Base-by-base conservation (phyloP, 352 stramenopile species). In the Phytophthora tentaculata region DNA sequence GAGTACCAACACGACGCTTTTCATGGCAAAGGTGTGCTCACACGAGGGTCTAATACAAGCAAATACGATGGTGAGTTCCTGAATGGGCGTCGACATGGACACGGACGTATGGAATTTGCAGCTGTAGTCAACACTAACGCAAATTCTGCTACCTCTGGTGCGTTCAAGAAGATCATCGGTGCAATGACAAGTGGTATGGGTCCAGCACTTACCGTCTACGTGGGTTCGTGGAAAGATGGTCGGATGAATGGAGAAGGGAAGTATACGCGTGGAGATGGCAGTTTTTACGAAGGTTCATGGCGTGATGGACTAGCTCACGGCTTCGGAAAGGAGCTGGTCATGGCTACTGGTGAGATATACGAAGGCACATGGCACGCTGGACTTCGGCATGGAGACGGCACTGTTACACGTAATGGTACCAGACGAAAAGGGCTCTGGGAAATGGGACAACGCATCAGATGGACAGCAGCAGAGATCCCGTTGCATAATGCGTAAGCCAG, bases 211-310 rank as follows among this genome's bases (percentile, higher is more conserved):
- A 72, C 71, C 0, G 64, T 76, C 4, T 92, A 92, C 44, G 81
- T 89, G 3, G 84, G 84, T 0, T 39, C 72, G n/a, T 92, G 84
- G 84, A 73, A 72, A 14, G 70, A 90, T 44, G 83, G 84, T 1
- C 74, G 83, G 9, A 91, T 92, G 78, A 74, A 90, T 35, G 84
- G 84, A n/a, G 56, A 87, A 13, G 84, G 84, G 52, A 89, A 83
- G 37, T 91, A 91, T 65, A 86, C 74, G 13, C 77, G 77, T 13
- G 61, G 59, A 2, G 83, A 89, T 47, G 81, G 81, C 16, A 81
- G 78, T 23, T 90, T 88, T 64, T 91, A 91, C 51, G 79, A 92
- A 45, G 84, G 84, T 29, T 69, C 68, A 39, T 91, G 84, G 84
- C 57, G 83, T 22, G 72, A 92, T 23, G 84, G 84, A 2, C 68